Percentiles rank a stretch among this genome's conserved stretches.
Evolutionary conservation across 345 rosid species (phyloP).

Genomic region (Hypericum androsaemum): DNA sequence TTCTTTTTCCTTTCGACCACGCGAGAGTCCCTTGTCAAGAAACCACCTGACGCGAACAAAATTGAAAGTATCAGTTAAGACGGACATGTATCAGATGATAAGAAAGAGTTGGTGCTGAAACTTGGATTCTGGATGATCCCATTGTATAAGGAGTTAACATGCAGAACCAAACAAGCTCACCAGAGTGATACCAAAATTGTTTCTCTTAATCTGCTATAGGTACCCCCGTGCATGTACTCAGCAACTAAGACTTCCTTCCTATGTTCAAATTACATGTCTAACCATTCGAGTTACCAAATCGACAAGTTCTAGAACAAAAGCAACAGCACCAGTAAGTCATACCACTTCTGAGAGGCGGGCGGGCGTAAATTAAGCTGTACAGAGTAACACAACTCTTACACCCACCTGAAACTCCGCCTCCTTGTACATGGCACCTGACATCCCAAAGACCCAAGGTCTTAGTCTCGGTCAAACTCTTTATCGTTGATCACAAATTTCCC

Average conservation of each 20-base stretch:
- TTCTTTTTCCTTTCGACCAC: constrained; percentile 97
- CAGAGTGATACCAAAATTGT: too few relatives aligned
- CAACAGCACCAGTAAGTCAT: constrained; percentile 3
- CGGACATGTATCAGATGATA: not conserved
- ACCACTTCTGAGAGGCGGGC: constrained; percentile 73
- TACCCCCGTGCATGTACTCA: too few relatives aligned
- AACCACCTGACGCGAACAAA: constrained; percentile 47
- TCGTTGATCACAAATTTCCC: constrained; percentile 73
- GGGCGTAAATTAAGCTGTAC: constrained; percentile 53
- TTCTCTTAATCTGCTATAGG: too few relatives aligned
- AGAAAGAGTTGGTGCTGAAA: too few relatives aligned
- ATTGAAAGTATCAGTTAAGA: not conserved
- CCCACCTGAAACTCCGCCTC: constrained; percentile 88
- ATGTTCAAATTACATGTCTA: too few relatives aligned
- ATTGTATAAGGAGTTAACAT: too few relatives aligned
- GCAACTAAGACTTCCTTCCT: too few relatives aligned
- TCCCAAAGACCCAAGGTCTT: constrained; percentile 97
- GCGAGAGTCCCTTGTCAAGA: constrained; percentile 86
- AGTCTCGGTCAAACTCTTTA: constrained; percentile 82
- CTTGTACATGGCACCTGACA: constrained; percentile 72
- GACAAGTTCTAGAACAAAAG: not conserved
- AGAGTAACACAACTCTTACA: not conserved
- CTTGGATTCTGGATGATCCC: too few relatives aligned
- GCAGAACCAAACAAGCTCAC: too few relatives aligned
- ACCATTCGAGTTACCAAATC: too few relatives aligned